Conservation (phyloP, 2,329 filamentous ascomycete species). For the Ambrosiella xylebori region DNA sequence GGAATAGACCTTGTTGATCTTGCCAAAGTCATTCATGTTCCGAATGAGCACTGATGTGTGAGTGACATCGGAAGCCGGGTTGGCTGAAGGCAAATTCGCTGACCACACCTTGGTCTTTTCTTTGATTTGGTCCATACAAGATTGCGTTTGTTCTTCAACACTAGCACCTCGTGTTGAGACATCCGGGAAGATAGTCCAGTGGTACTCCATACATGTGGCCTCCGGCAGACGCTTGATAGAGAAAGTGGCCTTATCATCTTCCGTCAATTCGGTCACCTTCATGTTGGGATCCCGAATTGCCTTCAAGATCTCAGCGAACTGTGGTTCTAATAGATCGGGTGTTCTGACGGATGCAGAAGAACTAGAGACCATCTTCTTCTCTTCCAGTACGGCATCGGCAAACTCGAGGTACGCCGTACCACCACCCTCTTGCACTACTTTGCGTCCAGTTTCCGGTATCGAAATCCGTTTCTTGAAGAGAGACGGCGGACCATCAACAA, state of each 20-base stretch:
- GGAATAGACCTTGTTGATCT: conserved; percentile 60
- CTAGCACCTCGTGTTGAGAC: conserved; percentile 15
- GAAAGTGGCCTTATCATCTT: conserved; percentile 5
- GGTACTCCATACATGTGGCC: conserved; percentile 14
- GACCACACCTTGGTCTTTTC: conserved; percentile 21
- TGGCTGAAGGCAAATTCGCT: conserved; percentile 16
- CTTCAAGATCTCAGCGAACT: conserved; percentile 31
- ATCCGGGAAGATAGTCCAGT: conserved; percentile 25
- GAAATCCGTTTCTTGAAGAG: conserved; percentile 58
- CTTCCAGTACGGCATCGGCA: conserved; percentile 34
- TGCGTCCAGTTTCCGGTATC: conserved; percentile 36
- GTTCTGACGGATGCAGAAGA: conserved; percentile 25
- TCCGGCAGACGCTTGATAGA: conserved; percentile 11
- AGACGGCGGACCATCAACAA: conserved; percentile 56
- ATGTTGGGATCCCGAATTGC: conserved; percentile 15
- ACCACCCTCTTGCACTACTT: conserved; percentile 48
- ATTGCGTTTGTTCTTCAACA: conserved; percentile 31
- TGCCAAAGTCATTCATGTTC: conserved; percentile 61
- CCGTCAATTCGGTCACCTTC: neutral
- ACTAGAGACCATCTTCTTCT: conserved; percentile 20
- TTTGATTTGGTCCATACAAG: conserved; percentile 30
- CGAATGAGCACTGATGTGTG: conserved; percentile 53
- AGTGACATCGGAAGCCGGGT: conserved; percentile 28
- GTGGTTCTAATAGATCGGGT: conserved; percentile 49
- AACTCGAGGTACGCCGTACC: conserved; percentile 61